Evolutionary conservation across 306 rosid species (phyloP).

Genomic region (Crataegus laevigata): DNA sequence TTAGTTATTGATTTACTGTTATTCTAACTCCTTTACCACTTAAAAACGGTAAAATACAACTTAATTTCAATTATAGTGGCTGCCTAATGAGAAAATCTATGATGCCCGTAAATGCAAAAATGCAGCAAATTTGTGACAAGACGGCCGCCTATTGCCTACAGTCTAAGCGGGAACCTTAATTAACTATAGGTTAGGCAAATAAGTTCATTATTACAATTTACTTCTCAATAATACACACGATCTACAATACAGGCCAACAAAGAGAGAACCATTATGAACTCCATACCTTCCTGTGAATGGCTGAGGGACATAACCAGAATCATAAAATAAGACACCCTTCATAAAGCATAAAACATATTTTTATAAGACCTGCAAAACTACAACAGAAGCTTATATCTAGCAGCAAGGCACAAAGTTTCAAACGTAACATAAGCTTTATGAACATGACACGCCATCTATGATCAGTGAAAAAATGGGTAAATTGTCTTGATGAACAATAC

Average conservation of each 20-base stretch:
- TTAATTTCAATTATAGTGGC: not conserved
- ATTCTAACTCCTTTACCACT: not conserved
- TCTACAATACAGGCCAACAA: slow-evolving; percentile 8
- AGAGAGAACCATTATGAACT: slow-evolving; percentile 17
- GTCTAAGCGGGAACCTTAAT: slow-evolving; percentile 17
- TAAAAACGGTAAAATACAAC: not conserved
- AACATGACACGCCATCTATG: not conserved
- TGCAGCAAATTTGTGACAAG: not conserved
- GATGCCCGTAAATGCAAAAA: not conserved
- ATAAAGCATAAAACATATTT: slow-evolving; percentile 18
- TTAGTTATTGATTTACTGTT: not conserved
- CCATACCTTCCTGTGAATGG: slow-evolving; percentile 35
- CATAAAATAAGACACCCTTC: slow-evolving; percentile 22
- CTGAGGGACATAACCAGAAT: slow-evolving; percentile 29
- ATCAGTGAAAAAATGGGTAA: not conserved
- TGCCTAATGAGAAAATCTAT: not conserved
- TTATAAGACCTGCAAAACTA: slow-evolving; percentile 48
- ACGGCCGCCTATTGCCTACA: slow-evolving; percentile 1
- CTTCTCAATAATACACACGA: slow-evolving; percentile 9
- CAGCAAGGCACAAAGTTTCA: not conserved
- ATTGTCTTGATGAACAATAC: not conserved
- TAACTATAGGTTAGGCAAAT: not conserved
- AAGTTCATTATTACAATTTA: not conserved
- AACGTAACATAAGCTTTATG: not conserved
- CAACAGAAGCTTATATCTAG: not conserved